A percentile compares a stretch with the other conserved stretches of the same genome.
phyloP scores from a whole-genome alignment of 495 filamentous ascomycete genomes.

The Hypomontagnella monticulosa region DNA sequence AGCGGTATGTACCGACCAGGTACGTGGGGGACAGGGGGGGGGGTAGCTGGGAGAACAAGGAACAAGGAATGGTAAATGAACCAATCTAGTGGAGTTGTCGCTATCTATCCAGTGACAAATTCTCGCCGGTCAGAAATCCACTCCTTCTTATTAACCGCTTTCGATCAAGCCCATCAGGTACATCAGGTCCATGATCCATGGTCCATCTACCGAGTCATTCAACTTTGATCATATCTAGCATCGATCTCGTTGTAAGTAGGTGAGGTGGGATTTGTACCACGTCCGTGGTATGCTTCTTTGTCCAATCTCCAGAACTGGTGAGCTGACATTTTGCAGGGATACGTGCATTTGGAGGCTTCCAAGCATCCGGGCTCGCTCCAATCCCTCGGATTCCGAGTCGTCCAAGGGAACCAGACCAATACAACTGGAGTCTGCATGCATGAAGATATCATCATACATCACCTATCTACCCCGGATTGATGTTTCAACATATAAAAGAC shows the following conservation, averaged over 20 bases:
- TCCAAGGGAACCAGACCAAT: conserved; percentile 2
- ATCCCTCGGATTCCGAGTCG: conserved; percentile 11
- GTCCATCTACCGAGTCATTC: no score
- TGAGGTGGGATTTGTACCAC: conserved; percentile 8
- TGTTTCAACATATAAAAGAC: conserved; percentile 2
- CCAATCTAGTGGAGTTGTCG: conserved; percentile 14
- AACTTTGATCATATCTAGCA: not conserved
- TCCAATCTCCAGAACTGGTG: conserved; percentile 12
- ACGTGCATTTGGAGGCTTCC: conserved; percentile 1
- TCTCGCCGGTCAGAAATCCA: conserved; percentile 15
- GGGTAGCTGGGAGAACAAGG: not conserved
- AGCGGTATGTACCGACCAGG: not conserved
- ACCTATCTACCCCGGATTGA: conserved; percentile 21
- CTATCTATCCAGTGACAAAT: conserved; percentile 29
- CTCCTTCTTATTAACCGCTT: conserved; percentile 5
- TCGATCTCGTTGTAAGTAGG: not conserved
- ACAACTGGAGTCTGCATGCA: conserved; percentile 12
- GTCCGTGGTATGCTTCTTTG: not conserved
- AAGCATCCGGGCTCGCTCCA: conserved; percentile 15
- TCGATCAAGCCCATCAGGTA: not conserved
- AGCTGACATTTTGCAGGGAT: conserved; percentile 29
- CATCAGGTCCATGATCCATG: no score
- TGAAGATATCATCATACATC: not conserved
- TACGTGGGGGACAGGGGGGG: conserved; percentile 8
- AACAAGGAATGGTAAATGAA: conserved; percentile 1